Evolutionary conservation across 305 asterid species (phyloP), one percentile per base, ranked within the genome.

Genomic region (Fraxinus platypoda): DNA sequence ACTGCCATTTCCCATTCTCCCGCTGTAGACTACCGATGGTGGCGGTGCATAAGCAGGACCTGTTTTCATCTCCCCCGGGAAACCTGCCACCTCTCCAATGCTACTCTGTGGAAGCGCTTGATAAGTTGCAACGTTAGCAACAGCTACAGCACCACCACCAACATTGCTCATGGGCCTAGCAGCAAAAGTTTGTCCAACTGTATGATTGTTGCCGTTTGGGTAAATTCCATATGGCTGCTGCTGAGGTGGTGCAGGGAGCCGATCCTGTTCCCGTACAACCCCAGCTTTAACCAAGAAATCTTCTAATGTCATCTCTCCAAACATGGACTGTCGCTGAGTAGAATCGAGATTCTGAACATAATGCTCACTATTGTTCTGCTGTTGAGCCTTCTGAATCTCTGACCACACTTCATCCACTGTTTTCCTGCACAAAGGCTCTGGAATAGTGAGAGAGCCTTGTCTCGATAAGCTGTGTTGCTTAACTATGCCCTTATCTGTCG

Each of bases 401-500:
- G 93, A 85, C 95, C 97, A 92, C 9, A 95, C 98, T 85, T 94
- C 91, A 0, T 91, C 98, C 1, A 95, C 97, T 0, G 98, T 95
- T 79, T 94, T 92, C 80, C 91, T 33, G 70, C 91, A 88, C 15
- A 94, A 86, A 0, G 90, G 92, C 82, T 85, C 91, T 0, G 98
- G 97, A 75, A 95, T 81, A 6, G 79, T 84, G n/a, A 91, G 89
- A 0, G 97, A 92, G 5, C 95, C 98, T 77, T 93, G 98, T 57
- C 94, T 87, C 0, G 90, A 46, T 75, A 94, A 84, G 88, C 94
- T 91, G 2, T 74, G 84, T 76, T 93, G 97, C 83, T 75, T 83
- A 1, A 76, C 79, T 17, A 89, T 82, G 25, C 74, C 88, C 79
- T 84, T 80, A 3, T 81, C 74, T 4, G 23, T 13, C 1, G 85